Base-by-base conservation (phyloP, 139 green algal species). In the Zygnema circumcarinatum region DNA sequence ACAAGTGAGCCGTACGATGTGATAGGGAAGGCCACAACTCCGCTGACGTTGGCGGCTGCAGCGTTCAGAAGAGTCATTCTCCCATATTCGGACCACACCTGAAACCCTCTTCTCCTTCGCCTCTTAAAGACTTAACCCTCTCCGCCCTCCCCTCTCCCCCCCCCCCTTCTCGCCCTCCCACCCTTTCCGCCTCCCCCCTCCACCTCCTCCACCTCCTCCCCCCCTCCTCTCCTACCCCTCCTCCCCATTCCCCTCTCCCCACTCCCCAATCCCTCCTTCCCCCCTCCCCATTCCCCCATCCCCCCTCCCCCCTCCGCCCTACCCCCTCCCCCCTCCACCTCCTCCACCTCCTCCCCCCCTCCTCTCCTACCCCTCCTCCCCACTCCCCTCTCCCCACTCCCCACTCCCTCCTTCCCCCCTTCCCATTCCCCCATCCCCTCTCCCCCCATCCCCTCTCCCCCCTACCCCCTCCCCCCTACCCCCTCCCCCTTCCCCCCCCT, bases 401-500 rank as follows among this genome's bases (percentile, higher is more conserved):
- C n/a, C n/a, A n/a, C n/a, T 62, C 47, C 47, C 16, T 62, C 16
- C 16, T 62, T 16, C 16, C 47, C 7, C 47, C 16, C 47, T 62
- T 62, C 47, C 16, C 47, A 62, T 25, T 62, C 47, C 16, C 16
- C 47, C 16, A 62, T 62, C 47, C 16, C 16, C 7, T 62, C 47
- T 62, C 47, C 16, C 47, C 47, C 16, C 47, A 25, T 16, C 16
- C 47, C 16, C 47, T 62, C 47, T 16, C 47, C 16, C 47, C n/a
- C n/a, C n/a, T n/a, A n/a, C n/a, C n/a, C n/a, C n/a, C n/a, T n/a
- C n/a, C n/a, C n/a, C n/a, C n/a, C n/a, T n/a, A n/a, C n/a, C n/a
- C n/a, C n/a, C n/a, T n/a, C n/a, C 69, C 69, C 69, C 69, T 11
- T 40, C 69, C 69, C 69, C 69, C 69, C 69, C 16, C 69, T 40